These are phyloP conservation scores for Psidium guajava DNA, from an alignment of 345 rosid genomes.

Conservation along the genomic window DNA sequence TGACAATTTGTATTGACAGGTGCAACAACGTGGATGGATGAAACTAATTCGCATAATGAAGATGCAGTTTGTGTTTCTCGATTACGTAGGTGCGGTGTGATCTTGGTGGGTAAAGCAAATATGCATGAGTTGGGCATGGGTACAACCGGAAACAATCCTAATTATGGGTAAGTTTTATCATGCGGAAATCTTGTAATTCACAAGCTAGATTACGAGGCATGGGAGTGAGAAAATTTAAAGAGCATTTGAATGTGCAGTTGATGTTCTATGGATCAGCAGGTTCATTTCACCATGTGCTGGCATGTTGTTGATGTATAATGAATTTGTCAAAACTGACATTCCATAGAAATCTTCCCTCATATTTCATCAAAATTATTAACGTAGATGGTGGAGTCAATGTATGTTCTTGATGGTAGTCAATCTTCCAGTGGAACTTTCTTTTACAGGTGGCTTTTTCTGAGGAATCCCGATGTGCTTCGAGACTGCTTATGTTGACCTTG, in stretches of 20 bases:
- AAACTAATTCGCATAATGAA: conserved; percentile 46
- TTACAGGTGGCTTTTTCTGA: not conserved
- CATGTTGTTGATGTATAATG: not conserved
- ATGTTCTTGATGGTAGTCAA: not conserved
- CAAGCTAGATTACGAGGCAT: not conserved
- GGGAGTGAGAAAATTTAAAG: not conserved
- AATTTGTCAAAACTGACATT: not conserved
- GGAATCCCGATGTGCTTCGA: not conserved
- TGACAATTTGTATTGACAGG: conserved; percentile 20
- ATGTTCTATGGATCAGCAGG: not conserved
- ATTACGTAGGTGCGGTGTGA: conserved; percentile 68
- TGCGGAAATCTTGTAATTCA: not conserved
- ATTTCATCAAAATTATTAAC: not conserved
- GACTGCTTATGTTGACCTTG: not conserved
- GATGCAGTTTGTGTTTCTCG: conserved; percentile 70
- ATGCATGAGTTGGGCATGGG: conserved; percentile 97
- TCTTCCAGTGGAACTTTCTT: not conserved
- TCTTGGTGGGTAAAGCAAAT: conserved; percentile 82
- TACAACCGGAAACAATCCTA: conserved; percentile 85
- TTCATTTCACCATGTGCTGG: not conserved
- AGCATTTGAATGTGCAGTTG: not conserved
- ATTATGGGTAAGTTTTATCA: conserved; percentile 53
- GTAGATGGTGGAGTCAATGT: not conserved
- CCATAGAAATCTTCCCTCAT: not conserved
- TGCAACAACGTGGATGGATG: conserved; percentile 82